Conservation (phyloP, 202 grass and related monocot species). For the Panicum virgatum region DNA sequence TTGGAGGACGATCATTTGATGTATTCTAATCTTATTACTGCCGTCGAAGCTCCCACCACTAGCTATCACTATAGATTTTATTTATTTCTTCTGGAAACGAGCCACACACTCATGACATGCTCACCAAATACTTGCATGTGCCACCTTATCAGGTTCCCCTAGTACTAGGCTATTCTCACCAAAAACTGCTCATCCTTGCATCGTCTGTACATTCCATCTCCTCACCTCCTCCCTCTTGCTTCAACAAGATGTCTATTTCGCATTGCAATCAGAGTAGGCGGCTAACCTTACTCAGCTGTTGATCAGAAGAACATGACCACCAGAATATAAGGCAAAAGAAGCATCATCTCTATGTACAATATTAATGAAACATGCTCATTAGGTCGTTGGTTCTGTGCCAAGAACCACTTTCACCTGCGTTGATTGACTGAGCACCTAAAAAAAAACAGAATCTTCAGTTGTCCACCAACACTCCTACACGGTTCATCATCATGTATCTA, state of each 20-base stretch:
- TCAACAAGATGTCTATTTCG: neutral
- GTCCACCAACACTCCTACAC: constrained; percentile 25
- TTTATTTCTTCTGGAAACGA: too few species aligned
- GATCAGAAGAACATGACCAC: neutral
- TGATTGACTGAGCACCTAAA: neutral
- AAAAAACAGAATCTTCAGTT: constrained; percentile 2
- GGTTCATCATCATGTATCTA: constrained; percentile 41
- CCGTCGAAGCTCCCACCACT: too few species aligned
- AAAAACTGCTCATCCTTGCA: too few species aligned
- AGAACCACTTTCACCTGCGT: constrained; percentile 17
- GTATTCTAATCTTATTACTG: too few species aligned
- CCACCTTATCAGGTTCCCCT: too few species aligned
- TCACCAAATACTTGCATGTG: too few species aligned
- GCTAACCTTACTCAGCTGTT: neutral
- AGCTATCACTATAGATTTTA: too few species aligned
- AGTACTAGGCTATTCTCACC: too few species aligned
- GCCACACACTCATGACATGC: too few species aligned
- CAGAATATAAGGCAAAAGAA: too few species aligned
- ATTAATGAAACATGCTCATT: neutral
- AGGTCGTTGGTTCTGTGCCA: constrained; percentile 1
- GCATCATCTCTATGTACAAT: constrained; percentile 35
- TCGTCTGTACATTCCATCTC: too few species aligned
- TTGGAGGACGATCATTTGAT: too few species aligned
- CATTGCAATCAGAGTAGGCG: neutral
- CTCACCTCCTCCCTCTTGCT: neutral